These are phyloP conservation scores for Mortierella sp. DNA, from an alignment of 371 early-diverging fungal genomes.

Conservation along the genomic window DNA sequence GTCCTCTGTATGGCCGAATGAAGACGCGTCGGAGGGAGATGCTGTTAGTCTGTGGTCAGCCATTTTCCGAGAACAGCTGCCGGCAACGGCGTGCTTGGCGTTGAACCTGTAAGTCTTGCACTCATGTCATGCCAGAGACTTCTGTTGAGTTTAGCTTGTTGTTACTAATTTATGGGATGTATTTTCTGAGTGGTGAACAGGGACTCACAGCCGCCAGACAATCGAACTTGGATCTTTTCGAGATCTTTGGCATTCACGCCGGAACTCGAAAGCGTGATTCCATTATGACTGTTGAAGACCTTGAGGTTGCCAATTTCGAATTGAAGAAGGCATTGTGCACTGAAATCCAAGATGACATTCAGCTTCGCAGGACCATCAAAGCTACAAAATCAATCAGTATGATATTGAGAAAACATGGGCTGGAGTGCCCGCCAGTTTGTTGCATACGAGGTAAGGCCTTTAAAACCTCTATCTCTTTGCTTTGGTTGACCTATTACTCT, in stretches of 20 bases:
- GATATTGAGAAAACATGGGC: background rate
- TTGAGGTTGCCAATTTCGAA: constrained; percentile 25
- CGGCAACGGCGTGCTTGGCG: constrained; percentile 18
- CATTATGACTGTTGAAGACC: constrained; percentile 22
- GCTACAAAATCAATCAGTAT: constrained; percentile 14
- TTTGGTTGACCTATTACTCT: too few relatives aligned
- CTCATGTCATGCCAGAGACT: constrained; percentile 4
- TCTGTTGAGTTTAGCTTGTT: background rate
- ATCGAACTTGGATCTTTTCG: constrained; percentile 17
- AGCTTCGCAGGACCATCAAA: constrained; percentile 24
- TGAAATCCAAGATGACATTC: constrained; percentile 25
- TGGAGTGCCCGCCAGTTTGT: constrained; percentile 19
- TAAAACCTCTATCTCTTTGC: too few relatives aligned
- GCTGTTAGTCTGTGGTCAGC: constrained; percentile 25
- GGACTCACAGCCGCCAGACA: constrained; percentile 20
- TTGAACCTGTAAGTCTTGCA: constrained; percentile 20
- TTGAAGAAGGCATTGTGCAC: constrained; percentile 29
- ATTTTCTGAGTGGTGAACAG: constrained; percentile 12
- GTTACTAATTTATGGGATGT: background rate
- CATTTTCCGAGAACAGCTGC: constrained; percentile 21
- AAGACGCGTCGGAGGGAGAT: constrained; percentile 23
- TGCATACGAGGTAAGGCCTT: constrained; percentile 19
- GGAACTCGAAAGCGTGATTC: constrained; percentile 16
- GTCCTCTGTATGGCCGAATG: constrained; percentile 16
- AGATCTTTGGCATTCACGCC: constrained; percentile 12